phyloP scores from a whole-genome alignment of 768 basidiomycete species.

The Pleurotus eryngii region DNA sequence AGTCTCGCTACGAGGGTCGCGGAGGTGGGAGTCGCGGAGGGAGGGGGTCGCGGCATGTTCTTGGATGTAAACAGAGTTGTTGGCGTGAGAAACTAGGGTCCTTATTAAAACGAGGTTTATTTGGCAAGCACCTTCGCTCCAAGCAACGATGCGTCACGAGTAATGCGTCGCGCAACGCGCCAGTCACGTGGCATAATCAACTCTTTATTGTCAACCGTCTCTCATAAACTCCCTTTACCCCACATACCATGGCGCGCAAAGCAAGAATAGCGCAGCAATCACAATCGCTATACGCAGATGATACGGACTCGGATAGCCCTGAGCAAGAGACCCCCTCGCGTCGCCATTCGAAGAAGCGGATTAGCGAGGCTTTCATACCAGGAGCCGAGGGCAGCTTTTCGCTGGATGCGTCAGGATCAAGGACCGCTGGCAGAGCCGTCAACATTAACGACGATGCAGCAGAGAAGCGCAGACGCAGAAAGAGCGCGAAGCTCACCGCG shows the following conservation, averaged over 20 bases:
- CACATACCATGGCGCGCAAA: constrained; percentile 36
- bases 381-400: constrained; percentile 42
- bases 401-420: constrained; percentile 31
- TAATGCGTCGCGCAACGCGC: not conserved
- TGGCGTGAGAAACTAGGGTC: no score
- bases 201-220: not conserved
- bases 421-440: constrained; percentile 42
- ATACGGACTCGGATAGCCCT: constrained; percentile 32
- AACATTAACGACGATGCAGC: constrained; percentile 83
- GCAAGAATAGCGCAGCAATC: constrained; percentile 31
- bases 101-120: no score
- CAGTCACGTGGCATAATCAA: constrained; percentile 5
- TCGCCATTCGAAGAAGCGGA: constrained; percentile 47
- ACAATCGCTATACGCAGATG: constrained; percentile 32
- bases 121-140: no score
- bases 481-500: constrained; percentile 60
- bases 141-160: no score
- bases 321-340: constrained; percentile 40
- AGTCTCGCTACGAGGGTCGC: no score
- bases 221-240: constrained; percentile 8
- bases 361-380: constrained; percentile 54
- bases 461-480: constrained; percentile 79
- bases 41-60: no score
- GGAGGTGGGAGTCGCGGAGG: no score
- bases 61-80: no score